These are phyloP conservation scores for Sapria himalayana DNA, from an alignment of 345 rosid genomes.

Conservation along the genomic window DNA sequence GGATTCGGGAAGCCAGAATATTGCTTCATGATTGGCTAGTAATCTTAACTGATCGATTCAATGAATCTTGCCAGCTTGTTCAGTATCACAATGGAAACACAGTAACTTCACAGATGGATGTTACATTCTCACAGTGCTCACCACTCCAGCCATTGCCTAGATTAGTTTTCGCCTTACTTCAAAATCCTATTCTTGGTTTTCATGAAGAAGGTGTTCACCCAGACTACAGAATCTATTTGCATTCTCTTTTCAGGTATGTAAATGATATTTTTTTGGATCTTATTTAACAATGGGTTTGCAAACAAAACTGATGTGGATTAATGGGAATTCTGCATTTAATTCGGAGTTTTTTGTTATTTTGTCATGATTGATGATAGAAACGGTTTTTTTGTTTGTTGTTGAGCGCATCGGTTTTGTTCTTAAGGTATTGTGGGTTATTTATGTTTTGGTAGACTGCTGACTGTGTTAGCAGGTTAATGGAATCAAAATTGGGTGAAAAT, in stretches of 20 bases:
- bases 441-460: too few species aligned
- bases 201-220: slow-evolving; percentile 99
- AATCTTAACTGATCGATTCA: slow-evolving; percentile 66
- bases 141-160: slow-evolving; percentile 78
- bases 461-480: too few species aligned
- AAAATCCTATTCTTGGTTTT: slow-evolving; percentile 78
- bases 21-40: slow-evolving; percentile 96
- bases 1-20: slow-evolving; percentile 86
- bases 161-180: slow-evolving; percentile 76
- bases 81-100: slow-evolving; percentile 42
- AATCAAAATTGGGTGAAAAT: too few species aligned
- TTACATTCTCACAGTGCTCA: slow-evolving; percentile 79
- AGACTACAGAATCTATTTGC: slow-evolving; percentile 75
- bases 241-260: slow-evolving; percentile 98
- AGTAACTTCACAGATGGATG: slow-evolving; percentile 44
- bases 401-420: too few species aligned
- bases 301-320: too few species aligned
- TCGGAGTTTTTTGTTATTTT: too few species aligned
- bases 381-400: too few species aligned
- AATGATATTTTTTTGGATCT: too few species aligned
- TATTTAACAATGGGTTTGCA: too few species aligned
- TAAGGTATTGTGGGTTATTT: too few species aligned
- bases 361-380: too few species aligned
- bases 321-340: too few species aligned
- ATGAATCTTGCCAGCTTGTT: slow-evolving; percentile 47